Conservation (phyloP, 441 rosid genomes). For the Lepidium campestre region DNA sequence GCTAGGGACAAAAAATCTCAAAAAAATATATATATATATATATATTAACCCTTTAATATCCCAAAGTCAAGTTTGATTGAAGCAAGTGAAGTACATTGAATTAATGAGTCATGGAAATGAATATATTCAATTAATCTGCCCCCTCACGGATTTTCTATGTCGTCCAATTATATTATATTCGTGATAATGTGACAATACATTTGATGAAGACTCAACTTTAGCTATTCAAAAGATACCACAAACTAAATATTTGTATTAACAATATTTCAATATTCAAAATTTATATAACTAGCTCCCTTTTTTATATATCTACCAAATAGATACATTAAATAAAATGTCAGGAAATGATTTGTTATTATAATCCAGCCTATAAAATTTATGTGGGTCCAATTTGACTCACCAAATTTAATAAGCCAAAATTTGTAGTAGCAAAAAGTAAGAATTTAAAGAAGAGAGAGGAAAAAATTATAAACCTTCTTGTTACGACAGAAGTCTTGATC, state of each 20-base stretch:
- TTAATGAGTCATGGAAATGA: slow-evolving; percentile 7
- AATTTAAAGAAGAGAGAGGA: neutral
- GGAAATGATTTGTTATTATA: neutral
- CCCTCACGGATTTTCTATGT: slow-evolving; percentile 15
- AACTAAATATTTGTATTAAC: neutral
- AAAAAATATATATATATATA: too few species aligned
- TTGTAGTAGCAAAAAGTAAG: neutral
- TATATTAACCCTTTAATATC: neutral
- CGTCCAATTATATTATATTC: slow-evolving; percentile 20
- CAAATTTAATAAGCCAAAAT: neutral
- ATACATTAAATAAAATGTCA: slow-evolving; percentile 4
- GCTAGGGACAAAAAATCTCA: too few species aligned
- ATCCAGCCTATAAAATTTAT: neutral
- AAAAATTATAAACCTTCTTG: slow-evolving; percentile 41
- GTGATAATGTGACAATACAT: slow-evolving; percentile 15
- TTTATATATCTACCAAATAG: neutral
- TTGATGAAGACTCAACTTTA: slow-evolving; percentile 11
- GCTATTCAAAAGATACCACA: neutral
- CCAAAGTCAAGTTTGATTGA: slow-evolving; percentile 7
- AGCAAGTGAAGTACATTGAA: slow-evolving; percentile 18
- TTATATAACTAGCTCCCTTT: neutral
- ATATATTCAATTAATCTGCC: slow-evolving; percentile 21
- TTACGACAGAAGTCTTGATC: slow-evolving; percentile 64
- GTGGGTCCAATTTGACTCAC: slow-evolving; percentile 2
- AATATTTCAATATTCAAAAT: neutral